These are phyloP conservation scores for Cocos nucifera DNA, from an alignment of 176 grass and related monocot genomes.

Conservation along the genomic window DNA sequence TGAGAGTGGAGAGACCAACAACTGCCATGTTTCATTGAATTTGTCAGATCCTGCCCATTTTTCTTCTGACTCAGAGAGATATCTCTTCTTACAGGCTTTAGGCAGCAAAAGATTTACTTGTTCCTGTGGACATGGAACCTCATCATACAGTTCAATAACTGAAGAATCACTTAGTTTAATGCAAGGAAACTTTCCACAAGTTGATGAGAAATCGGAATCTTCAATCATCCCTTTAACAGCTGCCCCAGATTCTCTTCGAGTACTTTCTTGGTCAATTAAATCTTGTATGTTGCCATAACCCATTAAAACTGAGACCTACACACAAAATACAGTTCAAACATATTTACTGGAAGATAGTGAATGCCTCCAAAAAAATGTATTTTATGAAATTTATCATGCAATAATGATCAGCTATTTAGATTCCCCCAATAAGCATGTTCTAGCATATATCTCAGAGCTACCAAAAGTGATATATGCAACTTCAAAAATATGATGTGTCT, in stretches of 20 bases:
- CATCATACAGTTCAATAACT: slow-evolving; percentile 59
- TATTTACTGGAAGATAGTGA: slow-evolving; percentile 17
- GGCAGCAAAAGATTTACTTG: slow-evolving; percentile 26
- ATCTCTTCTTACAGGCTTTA: slow-evolving; percentile 33
- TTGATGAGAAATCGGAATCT: slow-evolving; percentile 57
- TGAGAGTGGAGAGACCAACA: slow-evolving; percentile 13
- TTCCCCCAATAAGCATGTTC: too few species aligned
- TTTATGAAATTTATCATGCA: too few species aligned
- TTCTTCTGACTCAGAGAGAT: slow-evolving; percentile 31
- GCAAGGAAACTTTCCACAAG: slow-evolving; percentile 54
- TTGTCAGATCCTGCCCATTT: slow-evolving; percentile 31
- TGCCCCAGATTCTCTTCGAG: slow-evolving; percentile 22
- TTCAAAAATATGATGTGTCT: too few species aligned
- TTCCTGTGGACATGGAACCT: slow-evolving; percentile 29
- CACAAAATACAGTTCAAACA: slow-evolving; percentile 22
- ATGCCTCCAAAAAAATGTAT: neutral
- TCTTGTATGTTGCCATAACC: slow-evolving; percentile 49
- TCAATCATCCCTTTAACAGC: slow-evolving; percentile 37
- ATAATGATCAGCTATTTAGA: too few species aligned
- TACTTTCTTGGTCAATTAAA: slow-evolving; percentile 57
- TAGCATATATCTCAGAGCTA: too few species aligned
- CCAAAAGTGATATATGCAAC: too few species aligned
- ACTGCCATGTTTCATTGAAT: slow-evolving; percentile 31
- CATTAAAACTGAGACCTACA: slow-evolving; percentile 59
- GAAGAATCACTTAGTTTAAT: slow-evolving; percentile 76